Evolutionary conservation across 1,139 yeast species (phyloP), one percentile per base, ranked within the genome.

Genomic region (Geotrichum aggregatum): DNA sequence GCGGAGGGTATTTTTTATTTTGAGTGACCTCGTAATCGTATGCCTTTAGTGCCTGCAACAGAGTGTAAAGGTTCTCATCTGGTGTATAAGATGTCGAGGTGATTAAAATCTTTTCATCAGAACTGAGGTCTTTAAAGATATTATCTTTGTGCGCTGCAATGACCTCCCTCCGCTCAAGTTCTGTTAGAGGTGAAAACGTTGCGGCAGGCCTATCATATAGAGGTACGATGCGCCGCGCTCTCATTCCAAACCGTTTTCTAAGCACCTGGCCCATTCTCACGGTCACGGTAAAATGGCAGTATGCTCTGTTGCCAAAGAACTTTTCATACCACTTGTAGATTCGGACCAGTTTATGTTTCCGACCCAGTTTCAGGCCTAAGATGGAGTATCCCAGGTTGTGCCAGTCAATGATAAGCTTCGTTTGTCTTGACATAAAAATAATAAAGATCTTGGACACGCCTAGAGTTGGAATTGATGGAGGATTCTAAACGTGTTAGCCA

Each of bases 61-160:
- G 71, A 31, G 87, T 70, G 44, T 73, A 73, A 55, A 92, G 80
- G 65, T 94, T 96, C 68, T 94, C 99, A 66, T 94, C 99, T 0
- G 95, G 94, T 0, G 98, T 92, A 66, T 89, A 94, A 0, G 97
- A 88, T 0, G 99, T 92, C 0, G 97, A 84, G 1, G 94, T 84
- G 3, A 92, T 80, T 14, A 92, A 63, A 8, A 91, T 70, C 59
- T 81, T 83, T 62, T 84, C 87, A 0, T 69, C 64, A 0, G 63
- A 59, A 64, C 44, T 61, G 50, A 70, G 71, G 22, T 66, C 68
- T 1, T 66, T 63, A 54, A 82, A 83, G 0, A 83, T 54, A 2
- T 66, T 70, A 53, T 71, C 49, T 11, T 46, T 50, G 55, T 63
- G 64, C 26, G 60, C 59, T 24, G 66, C 59, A 42, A 77, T 70